Percentiles rank a stretch among this genome's conserved stretches.
Evolutionary conservation across 352 stramenopile genomes (phyloP).

Genomic region (Paralagenidium karlingii): DNA sequence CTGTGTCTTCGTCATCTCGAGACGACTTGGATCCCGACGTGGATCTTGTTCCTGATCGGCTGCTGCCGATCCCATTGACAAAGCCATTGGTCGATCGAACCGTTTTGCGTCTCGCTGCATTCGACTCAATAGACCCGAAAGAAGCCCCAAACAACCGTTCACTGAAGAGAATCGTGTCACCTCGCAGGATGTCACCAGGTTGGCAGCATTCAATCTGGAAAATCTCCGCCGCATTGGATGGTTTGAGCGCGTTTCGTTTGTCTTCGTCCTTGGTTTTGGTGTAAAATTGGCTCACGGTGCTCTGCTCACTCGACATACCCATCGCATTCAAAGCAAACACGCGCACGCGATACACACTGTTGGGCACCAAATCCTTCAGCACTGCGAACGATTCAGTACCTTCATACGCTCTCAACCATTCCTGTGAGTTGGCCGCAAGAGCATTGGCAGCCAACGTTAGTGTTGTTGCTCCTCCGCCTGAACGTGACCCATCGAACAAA

Average conservation of each 20-base stretch:
- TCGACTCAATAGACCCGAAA: constrained; percentile 5
- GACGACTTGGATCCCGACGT: constrained; percentile 3
- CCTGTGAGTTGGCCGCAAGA: constrained; percentile 3
- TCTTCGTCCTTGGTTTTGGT: constrained; percentile 57
- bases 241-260: constrained; percentile 14
- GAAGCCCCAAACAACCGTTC: constrained; percentile 64
- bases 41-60: constrained; percentile 1
- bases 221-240: constrained; percentile 35
- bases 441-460: not conserved
- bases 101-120: constrained; percentile 6
- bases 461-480: not conserved
- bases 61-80: constrained; percentile 11
- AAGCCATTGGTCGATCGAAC: constrained; percentile 18
- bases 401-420: constrained; percentile 74
- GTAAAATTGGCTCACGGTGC: constrained; percentile 66
- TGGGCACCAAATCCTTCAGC: constrained; percentile 49
- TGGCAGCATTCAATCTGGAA: constrained; percentile 63
- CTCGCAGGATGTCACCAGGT: constrained; percentile 68
- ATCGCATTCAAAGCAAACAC: constrained; percentile 71
- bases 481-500: constrained; percentile 7
- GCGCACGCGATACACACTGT: constrained; percentile 76
- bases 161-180: constrained; percentile 87
- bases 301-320: constrained; percentile 47
- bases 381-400: constrained; percentile 51
- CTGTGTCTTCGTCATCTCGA: not conserved